These are phyloP conservation scores for Purshia tridentata DNA, from an alignment of 306 rosid genomes.

Conservation along the genomic window DNA sequence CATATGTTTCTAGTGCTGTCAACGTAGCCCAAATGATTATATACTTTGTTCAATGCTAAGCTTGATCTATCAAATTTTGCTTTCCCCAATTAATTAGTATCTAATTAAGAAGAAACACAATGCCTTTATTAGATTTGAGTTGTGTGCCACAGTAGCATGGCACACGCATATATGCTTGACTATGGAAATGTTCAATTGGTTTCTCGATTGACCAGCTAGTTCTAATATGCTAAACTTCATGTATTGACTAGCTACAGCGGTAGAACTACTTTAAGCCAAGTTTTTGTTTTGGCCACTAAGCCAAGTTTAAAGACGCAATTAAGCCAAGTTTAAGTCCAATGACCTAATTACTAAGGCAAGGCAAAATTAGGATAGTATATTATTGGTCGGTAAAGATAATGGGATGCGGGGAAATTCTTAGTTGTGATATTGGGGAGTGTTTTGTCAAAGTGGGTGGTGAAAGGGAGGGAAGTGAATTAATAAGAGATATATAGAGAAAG, in stretches of 20 bases:
- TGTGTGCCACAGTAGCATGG: not conserved
- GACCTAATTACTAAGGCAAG: not conserved
- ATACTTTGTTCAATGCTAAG: not conserved
- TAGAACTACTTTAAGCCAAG: not conserved
- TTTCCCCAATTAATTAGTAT: not conserved
- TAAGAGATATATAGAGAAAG: not conserved
- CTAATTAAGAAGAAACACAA: not conserved
- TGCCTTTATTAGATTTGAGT: not conserved
- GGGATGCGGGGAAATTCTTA: not conserved
- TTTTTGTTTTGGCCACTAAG: no score
- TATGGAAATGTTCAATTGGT: not conserved
- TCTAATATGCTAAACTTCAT: constrained; percentile 1
- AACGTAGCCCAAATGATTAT: constrained; percentile 7
- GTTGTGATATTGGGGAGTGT: constrained; percentile 41
- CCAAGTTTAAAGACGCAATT: not conserved
- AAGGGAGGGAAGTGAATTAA: constrained; percentile 39
- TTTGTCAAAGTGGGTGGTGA: constrained; percentile 80
- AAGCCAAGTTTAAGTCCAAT: not conserved
- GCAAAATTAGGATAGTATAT: not conserved
- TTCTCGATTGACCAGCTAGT: not conserved
- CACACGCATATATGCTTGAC: constrained; percentile 4
- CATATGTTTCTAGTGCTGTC: constrained; percentile 14
- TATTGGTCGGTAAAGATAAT: not conserved
- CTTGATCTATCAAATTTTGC: not conserved
- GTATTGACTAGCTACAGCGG: not conserved